Evolutionary conservation across 176 grass and related monocot genomes (phyloP), one percentile per base, ranked within the genome.

Genomic region (Hordeum vulgare): DNA sequence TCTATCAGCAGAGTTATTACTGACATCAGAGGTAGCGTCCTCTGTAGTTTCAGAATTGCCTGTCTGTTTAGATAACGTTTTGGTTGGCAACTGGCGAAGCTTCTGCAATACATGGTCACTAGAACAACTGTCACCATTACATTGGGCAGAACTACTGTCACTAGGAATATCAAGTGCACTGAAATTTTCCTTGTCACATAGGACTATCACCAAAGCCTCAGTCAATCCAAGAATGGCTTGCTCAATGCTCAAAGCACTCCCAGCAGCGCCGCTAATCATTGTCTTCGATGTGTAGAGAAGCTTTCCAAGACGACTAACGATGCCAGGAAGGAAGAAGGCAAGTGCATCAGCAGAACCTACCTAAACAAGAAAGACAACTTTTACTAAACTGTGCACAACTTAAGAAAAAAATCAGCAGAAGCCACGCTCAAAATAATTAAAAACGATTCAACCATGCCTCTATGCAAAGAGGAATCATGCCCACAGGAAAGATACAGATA

Each of bases 291-390:
- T 83, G 86, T 92, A 87, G 23, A 98, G 83, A 68, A 92, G 80
- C 86, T 94, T 98, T 82, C 93, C 87, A 77, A 95, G 84, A 71
- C 87, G 90, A 71, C 93, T 98, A 49, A 95, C 96, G 73, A 98
- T 90, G 63, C 96, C 96, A 77, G 89, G 93, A 76, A 95, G 85
- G 77, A 95, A 98, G 86, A 98, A 98, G 64, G 93, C 93, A 61
- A 98, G 90, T 39, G 93, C 90, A 78, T 98, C 96, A 74, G 96
- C 93, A 86, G 91, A 86, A 40, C 93, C 96, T 83, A 98, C 88
- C 96, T 98, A 90, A 81, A 82, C 60, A 72, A 86, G 68, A 86
- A 83, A 66, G 80, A 25, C 21, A n/a, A 76, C 69, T 76, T 79
- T 68, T 61, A 67, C 37, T 44, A n/a, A 81, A 77, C 62, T 80